Conservation (phyloP, 495 filamentous ascomycete genomes). For the Talaromyces wortmannii region DNA sequence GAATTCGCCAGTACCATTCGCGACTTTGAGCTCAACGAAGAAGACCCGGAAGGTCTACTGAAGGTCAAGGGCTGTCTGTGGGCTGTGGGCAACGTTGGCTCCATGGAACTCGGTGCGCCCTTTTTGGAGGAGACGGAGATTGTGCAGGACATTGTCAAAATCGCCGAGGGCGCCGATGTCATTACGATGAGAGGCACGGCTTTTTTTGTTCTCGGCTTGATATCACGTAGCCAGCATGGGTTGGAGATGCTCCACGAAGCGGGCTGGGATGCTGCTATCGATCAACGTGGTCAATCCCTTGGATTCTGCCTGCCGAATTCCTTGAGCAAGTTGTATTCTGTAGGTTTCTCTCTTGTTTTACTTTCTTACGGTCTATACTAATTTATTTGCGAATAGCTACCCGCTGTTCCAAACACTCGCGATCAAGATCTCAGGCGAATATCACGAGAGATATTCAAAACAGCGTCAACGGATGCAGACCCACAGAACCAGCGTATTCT, state of each 20-base stretch:
- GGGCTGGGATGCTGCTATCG: slow-evolving; percentile 89
- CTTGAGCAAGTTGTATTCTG: slow-evolving; percentile 58
- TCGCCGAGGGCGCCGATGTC: slow-evolving; percentile 80
- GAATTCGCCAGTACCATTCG: slow-evolving; percentile 86
- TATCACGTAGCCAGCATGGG: slow-evolving; percentile 87
- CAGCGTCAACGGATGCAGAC: slow-evolving; percentile 53
- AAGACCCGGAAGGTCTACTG: slow-evolving; percentile 79
- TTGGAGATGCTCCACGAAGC: slow-evolving; percentile 78
- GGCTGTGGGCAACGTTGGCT: slow-evolving; percentile 96
- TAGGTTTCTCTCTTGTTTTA: slow-evolving; percentile 14
- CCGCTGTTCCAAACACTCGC: slow-evolving; percentile 27
- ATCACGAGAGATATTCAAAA: slow-evolving; percentile 32
- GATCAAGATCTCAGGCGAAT: slow-evolving; percentile 27
- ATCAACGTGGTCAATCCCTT: slow-evolving; percentile 71
- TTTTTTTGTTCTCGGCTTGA: slow-evolving; percentile 89
- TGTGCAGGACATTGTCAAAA: slow-evolving; percentile 73
- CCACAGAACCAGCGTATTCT: slow-evolving; percentile 65
- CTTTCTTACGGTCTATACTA: slow-evolving; percentile 1
- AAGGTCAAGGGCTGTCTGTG: slow-evolving; percentile 97
- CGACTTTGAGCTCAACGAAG: slow-evolving; percentile 72
- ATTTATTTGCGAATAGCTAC: slow-evolving; percentile 17
- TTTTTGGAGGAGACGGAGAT: slow-evolving; percentile 87
- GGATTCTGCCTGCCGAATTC: slow-evolving; percentile 81
- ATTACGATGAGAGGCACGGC: slow-evolving; percentile 91
- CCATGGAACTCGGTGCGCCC: slow-evolving; percentile 92